Evolutionary conservation across 2,329 filamentous ascomycete genomes (phyloP).

Genomic region (Cordyceps cicadae): DNA sequence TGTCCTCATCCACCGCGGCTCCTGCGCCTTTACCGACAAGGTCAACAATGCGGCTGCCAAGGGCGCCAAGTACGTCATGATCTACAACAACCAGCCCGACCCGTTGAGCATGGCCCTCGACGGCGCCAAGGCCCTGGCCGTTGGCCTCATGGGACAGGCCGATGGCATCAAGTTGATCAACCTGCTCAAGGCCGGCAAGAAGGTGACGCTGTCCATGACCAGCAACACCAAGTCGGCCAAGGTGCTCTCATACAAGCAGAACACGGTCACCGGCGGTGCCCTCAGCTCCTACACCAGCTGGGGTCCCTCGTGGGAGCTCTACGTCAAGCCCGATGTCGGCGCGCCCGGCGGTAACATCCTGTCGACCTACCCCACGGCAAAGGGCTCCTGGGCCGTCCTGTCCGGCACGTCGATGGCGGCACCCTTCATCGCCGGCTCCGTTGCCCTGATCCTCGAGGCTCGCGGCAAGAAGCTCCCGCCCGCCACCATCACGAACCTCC

Average conservation of each 20-base stretch:
- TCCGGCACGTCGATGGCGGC: conserved; percentile 55
- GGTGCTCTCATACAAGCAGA: conserved; percentile 25
- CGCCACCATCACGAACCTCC: conserved; percentile 38
- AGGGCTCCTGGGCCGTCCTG: conserved; percentile 42
- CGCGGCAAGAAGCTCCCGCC: conserved; percentile 44
- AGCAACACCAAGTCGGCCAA: conserved; percentile 28
- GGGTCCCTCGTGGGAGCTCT: conserved; percentile 53
- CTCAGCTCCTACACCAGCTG: conserved; percentile 47
- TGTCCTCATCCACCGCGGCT: conserved; percentile 52
- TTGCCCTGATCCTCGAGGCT: conserved; percentile 44
- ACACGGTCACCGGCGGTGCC: conserved; percentile 41
- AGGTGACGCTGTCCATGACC: conserved; percentile 36
- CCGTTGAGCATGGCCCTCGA: conserved; percentile 27
- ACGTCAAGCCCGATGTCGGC: conserved; percentile 48
- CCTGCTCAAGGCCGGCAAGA: conserved; percentile 33
- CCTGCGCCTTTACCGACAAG: conserved; percentile 48
- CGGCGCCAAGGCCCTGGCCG: conserved; percentile 23
- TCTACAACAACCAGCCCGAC: conserved; percentile 47
- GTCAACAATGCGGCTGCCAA: conserved; percentile 41
- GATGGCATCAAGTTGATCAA: conserved; percentile 37
- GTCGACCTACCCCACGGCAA: conserved; percentile 43
- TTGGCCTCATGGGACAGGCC: conserved; percentile 33
- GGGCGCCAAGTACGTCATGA: conserved; percentile 52
- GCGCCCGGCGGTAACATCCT: conserved; percentile 50
- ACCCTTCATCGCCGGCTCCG: conserved; percentile 46